Evolutionary conservation across 345 rosid species (phyloP).

Genomic region (Syzygium oleosum): DNA sequence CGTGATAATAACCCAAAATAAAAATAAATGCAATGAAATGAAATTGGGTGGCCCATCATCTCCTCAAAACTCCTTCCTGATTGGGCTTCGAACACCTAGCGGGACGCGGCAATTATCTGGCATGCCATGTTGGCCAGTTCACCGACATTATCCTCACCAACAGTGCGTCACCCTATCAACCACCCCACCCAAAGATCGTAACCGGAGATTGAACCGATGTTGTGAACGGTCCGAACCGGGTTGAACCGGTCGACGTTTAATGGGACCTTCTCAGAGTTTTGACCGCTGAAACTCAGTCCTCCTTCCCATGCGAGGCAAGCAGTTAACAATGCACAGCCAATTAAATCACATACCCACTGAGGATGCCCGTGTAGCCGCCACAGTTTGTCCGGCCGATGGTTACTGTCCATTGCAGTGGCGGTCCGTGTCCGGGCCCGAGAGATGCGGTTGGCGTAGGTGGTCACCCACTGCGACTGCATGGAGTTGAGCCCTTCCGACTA

Average conservation of each 20-base stretch:
- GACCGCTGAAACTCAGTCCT: accelerated
- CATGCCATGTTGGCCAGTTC: neutral
- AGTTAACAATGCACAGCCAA: neutral
- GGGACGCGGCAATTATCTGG: neutral
- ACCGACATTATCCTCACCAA: neutral
- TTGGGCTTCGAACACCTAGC: neutral
- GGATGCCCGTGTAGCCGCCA: neutral
- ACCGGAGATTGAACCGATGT: neutral
- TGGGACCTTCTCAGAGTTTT: neutral
- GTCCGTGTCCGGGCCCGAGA: slow-evolving; percentile 67
- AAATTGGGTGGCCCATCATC: neutral
- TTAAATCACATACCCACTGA: neutral
- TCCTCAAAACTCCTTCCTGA: neutral
- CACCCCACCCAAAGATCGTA: neutral
- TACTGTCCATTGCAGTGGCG: slow-evolving; percentile 47
- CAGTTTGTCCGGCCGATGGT: slow-evolving; percentile 11
- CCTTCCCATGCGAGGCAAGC: neutral
- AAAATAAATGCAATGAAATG: neutral
- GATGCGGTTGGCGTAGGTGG: slow-evolving; percentile 85
- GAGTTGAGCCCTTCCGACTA: slow-evolving; percentile 77
- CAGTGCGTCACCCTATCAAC: neutral
- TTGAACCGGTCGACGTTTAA: neutral
- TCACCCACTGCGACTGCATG: slow-evolving; percentile 72
- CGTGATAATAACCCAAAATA: accelerated
- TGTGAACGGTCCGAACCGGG: neutral